Percentiles rank a stretch among this genome's conserved stretches.
Evolutionary conservation across 1,284 basidiomycete species (phyloP).

Genomic region (Mycosarcoma maydis): DNA sequence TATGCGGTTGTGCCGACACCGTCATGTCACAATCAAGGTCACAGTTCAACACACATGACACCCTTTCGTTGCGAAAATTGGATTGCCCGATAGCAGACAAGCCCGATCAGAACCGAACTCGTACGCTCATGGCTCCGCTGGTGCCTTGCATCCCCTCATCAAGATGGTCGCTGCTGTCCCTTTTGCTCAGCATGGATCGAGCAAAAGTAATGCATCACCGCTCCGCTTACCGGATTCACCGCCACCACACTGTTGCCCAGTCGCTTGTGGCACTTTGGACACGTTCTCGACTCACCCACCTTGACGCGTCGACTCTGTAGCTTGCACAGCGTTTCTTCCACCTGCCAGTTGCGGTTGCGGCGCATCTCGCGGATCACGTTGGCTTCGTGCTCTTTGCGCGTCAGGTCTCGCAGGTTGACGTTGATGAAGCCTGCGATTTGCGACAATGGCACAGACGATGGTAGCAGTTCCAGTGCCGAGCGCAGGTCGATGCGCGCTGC

Average conservation of each 20-base stretch:
- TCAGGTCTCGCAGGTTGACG: constrained; percentile 40
- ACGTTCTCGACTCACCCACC: constrained; percentile 85
- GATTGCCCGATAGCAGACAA: no score
- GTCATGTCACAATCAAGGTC: neutral
- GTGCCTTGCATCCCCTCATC: neutral
- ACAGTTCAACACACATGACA: no score
- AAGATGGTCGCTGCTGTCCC: constrained; percentile 20
- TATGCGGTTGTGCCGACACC: constrained; percentile 9
- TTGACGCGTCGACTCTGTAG: constrained; percentile 85
- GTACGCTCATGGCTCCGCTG: no score
- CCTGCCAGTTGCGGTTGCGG: constrained; percentile 77
- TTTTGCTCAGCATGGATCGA: constrained; percentile 35
- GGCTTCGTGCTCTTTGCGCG: constrained; percentile 33
- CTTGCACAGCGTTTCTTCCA: constrained; percentile 77
- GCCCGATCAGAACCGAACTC: neutral
- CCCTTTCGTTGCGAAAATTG: no score
- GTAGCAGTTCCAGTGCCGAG: constrained; percentile 83
- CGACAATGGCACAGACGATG: constrained; percentile 82
- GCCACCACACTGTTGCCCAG: constrained; percentile 94
- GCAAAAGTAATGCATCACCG: constrained; percentile 64
- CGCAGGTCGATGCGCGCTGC: constrained; percentile 81
- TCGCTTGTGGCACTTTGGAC: constrained; percentile 93
- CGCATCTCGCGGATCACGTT: constrained; percentile 74
- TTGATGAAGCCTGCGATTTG: constrained; percentile 78
- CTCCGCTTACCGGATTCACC: constrained; percentile 71